Evolutionary conservation across 176 grass and related monocot species (phyloP).

Genomic region (Elymus sibiricus): DNA sequence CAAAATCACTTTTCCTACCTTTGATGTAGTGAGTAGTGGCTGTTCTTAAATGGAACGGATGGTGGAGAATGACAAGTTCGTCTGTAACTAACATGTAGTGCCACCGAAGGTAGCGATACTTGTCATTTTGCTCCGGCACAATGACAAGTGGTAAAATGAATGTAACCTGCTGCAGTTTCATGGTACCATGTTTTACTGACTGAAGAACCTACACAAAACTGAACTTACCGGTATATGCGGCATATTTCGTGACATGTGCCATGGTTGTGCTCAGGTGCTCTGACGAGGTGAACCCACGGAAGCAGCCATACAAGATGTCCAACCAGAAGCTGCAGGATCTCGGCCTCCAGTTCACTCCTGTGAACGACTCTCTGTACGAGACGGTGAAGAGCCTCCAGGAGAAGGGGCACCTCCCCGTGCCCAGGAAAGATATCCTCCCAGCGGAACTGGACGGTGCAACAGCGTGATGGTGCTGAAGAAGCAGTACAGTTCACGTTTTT

Average conservation of each 20-base stretch:
- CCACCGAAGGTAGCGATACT: not conserved
- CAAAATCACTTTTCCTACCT: not conserved
- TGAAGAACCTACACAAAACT: not conserved
- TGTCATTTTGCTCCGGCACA: not conserved
- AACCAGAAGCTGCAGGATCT: constrained; percentile 76
- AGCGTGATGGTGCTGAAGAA: constrained; percentile 3
- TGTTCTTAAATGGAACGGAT: not conserved
- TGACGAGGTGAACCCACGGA: constrained; percentile 75
- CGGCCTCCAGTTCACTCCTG: constrained; percentile 64
- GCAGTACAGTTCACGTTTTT: not conserved
- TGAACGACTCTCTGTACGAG: constrained; percentile 54
- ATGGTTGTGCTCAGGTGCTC: constrained; percentile 57
- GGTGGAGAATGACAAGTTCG: not conserved
- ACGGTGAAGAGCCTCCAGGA: constrained; percentile 81
- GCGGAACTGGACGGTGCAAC: not conserved
- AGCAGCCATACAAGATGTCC: constrained; percentile 70
- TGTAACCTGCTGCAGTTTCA: not conserved
- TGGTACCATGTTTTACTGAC: not conserved
- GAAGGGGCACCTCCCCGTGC: constrained; percentile 67
- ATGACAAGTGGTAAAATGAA: not conserved
- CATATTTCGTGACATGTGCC: not conserved
- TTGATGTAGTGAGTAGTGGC: not conserved
- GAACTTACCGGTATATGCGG: not conserved
- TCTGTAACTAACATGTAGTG: not conserved
- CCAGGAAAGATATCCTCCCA: constrained; percentile 8